Conservation (phyloP, 139 green algal genomes). For the Chloropicon primus region DNA sequence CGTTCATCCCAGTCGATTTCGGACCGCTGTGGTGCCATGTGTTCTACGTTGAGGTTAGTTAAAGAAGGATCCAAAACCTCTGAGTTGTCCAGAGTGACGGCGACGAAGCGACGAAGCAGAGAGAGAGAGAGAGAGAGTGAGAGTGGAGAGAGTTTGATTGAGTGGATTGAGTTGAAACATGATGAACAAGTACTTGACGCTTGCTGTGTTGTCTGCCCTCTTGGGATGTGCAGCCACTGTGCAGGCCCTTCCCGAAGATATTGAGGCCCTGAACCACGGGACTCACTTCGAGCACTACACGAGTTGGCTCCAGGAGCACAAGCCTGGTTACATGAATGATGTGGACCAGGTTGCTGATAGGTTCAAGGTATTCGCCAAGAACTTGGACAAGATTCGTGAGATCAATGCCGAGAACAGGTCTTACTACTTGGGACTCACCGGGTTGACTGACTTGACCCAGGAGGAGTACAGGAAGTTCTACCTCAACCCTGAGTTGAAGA, state of each 20-base stretch:
- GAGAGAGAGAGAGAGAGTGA: too few species aligned
- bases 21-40: too few species aligned
- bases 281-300: background rate
- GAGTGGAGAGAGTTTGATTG: too few species aligned
- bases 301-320: background rate
- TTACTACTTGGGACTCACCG: slow-evolving; percentile 63
- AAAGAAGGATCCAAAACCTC: too few species aligned
- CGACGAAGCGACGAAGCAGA: too few species aligned
- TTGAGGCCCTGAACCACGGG: background rate
- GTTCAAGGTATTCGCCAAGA: slow-evolving; percentile 66
- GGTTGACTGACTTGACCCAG: slow-evolving; percentile 31
- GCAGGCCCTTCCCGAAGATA: background rate
- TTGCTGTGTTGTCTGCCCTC: background rate
- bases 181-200: background rate
- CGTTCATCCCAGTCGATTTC: too few species aligned
- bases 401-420: slow-evolving; percentile 51
- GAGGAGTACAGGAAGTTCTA: slow-evolving; percentile 26
- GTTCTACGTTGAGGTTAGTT: too few species aligned
- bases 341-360: slow-evolving; percentile 33
- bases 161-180: too few species aligned
- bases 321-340: slow-evolving; percentile 20
- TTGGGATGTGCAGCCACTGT: background rate
- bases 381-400: slow-evolving; percentile 53
- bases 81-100: too few species aligned
- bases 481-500: slow-evolving; percentile 16